A percentile compares a stretch with the other conserved stretches of the same genome.
Evolutionary conservation across 2,329 filamentous ascomycete species (phyloP).

Genomic region (Thelonectria discophora): DNA sequence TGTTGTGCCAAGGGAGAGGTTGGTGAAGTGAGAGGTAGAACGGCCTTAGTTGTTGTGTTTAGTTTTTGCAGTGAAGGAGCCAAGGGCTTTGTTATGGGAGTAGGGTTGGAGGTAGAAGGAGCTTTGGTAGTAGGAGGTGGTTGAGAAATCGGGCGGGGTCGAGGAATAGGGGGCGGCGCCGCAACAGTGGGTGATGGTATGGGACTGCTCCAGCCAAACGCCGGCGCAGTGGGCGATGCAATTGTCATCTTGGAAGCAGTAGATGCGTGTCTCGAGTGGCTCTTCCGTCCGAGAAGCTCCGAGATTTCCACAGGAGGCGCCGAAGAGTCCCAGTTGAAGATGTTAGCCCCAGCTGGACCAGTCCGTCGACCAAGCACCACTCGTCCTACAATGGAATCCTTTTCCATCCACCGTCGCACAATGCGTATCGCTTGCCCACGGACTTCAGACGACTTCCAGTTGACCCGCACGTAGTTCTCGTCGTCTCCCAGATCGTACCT

Average conservation of each 20-base stretch:
- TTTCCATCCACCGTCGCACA: slow-evolving; percentile 72
- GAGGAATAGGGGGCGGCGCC: slow-evolving; percentile 26
- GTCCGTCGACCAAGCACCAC: slow-evolving; percentile 49
- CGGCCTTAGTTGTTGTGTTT: slow-evolving; percentile 11
- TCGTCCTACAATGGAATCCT: slow-evolving; percentile 67
- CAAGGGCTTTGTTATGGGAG: slow-evolving; percentile 15
- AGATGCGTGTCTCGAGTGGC: slow-evolving; percentile 40
- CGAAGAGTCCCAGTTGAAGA: slow-evolving; percentile 70
- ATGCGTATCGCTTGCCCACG: slow-evolving; percentile 64
- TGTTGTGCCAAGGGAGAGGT: slow-evolving; percentile 37
- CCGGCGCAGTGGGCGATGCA: slow-evolving; percentile 40
- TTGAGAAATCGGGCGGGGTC: slow-evolving; percentile 26
- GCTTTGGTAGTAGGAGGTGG: slow-evolving; percentile 13
- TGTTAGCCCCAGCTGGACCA: slow-evolving; percentile 54
- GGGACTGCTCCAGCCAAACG: slow-evolving; percentile 46
- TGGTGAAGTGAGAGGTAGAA: slow-evolving; percentile 20
- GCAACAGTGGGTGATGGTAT: slow-evolving; percentile 31
- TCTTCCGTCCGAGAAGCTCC: slow-evolving; percentile 45
- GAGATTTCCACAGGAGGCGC: slow-evolving; percentile 60
- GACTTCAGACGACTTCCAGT: slow-evolving; percentile 64
- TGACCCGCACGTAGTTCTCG: slow-evolving; percentile 67
- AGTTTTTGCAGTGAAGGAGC: slow-evolving; percentile 15
- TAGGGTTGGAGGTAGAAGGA: slow-evolving; percentile 23
- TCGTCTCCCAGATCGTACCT: slow-evolving; percentile 66
- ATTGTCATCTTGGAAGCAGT: slow-evolving; percentile 34